Conservation (phyloP, 2,329 filamentous ascomycete species). For the Exophiala alcalophila region DNA sequence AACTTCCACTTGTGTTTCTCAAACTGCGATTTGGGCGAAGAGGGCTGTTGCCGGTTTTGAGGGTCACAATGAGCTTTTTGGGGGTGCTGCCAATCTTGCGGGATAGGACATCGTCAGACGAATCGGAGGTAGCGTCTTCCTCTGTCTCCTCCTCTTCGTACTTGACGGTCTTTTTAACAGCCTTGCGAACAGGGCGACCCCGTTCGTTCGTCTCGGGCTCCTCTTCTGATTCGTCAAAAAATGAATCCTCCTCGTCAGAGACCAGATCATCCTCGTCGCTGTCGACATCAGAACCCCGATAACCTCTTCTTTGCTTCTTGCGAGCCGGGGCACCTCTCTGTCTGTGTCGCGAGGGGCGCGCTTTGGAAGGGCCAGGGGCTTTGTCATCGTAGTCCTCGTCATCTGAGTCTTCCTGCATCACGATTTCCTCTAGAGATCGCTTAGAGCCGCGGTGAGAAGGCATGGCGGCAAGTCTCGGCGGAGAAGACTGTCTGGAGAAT, state of each 20-base stretch:
- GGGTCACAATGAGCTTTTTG: constrained; percentile 28
- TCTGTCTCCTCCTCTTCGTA: constrained; percentile 55
- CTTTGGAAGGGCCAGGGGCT: constrained; percentile 34
- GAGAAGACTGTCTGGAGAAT: not conserved
- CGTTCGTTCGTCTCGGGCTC: constrained; percentile 54
- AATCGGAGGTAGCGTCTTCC: constrained; percentile 28
- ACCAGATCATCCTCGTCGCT: constrained; percentile 47
- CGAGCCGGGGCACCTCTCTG: constrained; percentile 35
- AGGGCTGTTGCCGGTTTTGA: constrained; percentile 27
- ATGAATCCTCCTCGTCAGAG: constrained; percentile 43
- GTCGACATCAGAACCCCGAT: constrained; percentile 40
- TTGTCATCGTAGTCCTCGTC: constrained; percentile 46
- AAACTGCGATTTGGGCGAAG: constrained; percentile 30
- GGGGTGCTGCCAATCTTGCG: constrained; percentile 34
- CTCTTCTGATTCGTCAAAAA: constrained; percentile 44
- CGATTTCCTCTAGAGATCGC: constrained; percentile 44
- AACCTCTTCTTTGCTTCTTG: constrained; percentile 39
- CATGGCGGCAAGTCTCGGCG: constrained; percentile 6
- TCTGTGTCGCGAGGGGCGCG: constrained; percentile 36
- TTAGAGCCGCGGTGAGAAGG: constrained; percentile 30
- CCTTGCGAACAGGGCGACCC: constrained; percentile 55
- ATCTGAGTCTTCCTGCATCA: constrained; percentile 43
- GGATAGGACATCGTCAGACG: constrained; percentile 29
- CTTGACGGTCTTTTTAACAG: constrained; percentile 52
- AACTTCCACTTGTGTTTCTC: constrained; percentile 35